Percentiles rank a stretch among this genome's conserved stretches.
These are phyloP conservation scores for Penicillium bovifimosum DNA, from an alignment of 495 filamentous ascomycete species.

Conservation along the genomic window DNA sequence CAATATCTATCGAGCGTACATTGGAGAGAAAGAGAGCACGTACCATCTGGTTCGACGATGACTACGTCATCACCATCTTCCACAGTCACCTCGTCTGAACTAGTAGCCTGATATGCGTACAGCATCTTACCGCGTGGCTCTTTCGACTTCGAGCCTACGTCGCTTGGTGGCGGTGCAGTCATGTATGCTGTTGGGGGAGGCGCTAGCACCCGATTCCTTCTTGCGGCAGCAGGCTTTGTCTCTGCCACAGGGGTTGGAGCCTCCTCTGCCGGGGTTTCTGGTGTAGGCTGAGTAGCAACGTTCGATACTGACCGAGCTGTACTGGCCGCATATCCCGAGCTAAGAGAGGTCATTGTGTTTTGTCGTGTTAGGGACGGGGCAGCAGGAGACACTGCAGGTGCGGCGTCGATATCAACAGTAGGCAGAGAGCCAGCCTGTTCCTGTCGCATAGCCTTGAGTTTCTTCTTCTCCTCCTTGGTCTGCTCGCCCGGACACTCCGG, in stretches of 20 bases:
- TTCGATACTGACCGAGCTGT: conserved; percentile 68
- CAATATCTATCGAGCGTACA: neutral
- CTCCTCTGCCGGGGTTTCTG: conserved; percentile 32
- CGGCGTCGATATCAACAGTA: conserved; percentile 28
- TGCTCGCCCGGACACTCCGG: conserved; percentile 92
- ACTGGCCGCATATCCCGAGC: conserved; percentile 81
- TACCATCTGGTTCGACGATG: conserved; percentile 86
- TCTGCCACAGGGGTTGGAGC: conserved; percentile 24
- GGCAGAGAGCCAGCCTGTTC: conserved; percentile 62
- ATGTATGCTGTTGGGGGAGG: conserved; percentile 81
- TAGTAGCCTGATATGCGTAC: conserved; percentile 74
- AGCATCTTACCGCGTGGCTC: conserved; percentile 82
- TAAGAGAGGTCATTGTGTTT: conserved; percentile 90
- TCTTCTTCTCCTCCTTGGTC: conserved; percentile 90
- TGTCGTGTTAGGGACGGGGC: conserved; percentile 61
- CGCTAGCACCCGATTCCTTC: conserved; percentile 70
- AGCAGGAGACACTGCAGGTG: conserved; percentile 34
- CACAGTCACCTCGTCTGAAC: conserved; percentile 74
- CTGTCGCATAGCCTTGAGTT: conserved; percentile 76
- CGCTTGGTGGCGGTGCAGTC: conserved; percentile 50
- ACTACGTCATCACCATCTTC: conserved; percentile 68
- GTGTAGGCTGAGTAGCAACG: conserved; percentile 37
- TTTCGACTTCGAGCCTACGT: conserved; percentile 26
- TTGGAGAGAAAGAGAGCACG: conserved; percentile 22
- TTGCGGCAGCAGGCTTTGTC: conserved; percentile 34